phyloP scores from a whole-genome alignment of 2,329 filamentous ascomycete species.

The Fonsecaea multimorphosa region DNA sequence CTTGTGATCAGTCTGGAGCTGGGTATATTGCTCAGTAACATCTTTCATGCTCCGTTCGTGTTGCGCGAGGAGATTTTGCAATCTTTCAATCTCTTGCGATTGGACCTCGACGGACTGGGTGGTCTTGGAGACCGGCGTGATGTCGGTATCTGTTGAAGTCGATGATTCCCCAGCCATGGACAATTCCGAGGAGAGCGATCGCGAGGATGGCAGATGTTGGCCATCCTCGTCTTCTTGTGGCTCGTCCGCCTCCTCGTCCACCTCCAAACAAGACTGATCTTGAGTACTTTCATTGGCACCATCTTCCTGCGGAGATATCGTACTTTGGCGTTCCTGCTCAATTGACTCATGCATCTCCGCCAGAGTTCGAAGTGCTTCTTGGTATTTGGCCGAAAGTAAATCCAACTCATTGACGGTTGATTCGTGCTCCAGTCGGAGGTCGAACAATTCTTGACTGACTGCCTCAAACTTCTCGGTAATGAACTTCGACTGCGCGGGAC shows the following conservation, averaged over 20 bases:
- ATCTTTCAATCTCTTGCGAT: constrained; percentile 70
- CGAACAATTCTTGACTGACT: constrained; percentile 88
- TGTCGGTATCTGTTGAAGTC: constrained; percentile 60
- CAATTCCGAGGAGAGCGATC: constrained; percentile 91
- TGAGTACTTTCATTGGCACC: constrained; percentile 55
- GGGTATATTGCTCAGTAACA: constrained; percentile 78
- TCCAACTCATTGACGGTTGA: constrained; percentile 80
- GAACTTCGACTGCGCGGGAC: constrained; percentile 79
- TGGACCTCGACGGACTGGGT: constrained; percentile 31
- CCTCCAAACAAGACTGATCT: constrained; percentile 86
- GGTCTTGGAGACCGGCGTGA: constrained; percentile 36
- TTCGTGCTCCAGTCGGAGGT: constrained; percentile 90
- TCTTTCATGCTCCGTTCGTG: constrained; percentile 77
- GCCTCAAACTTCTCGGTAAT: constrained; percentile 91
- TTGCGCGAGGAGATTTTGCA: constrained; percentile 73
- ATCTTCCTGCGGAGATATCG: constrained; percentile 47
- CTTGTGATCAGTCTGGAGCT: constrained; percentile 81
- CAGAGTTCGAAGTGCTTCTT: constrained; percentile 80
- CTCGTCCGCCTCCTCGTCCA: constrained; percentile 65
- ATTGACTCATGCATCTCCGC: constrained; percentile 84
- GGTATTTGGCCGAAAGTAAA: constrained; percentile 83
- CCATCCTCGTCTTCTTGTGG: constrained; percentile 70
- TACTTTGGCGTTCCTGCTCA: constrained; percentile 73
- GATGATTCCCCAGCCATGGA: constrained; percentile 83
- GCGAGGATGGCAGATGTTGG: constrained; percentile 76